Evolutionary conservation across 2,329 filamentous ascomycete genomes (phyloP), one percentile per base, ranked within the genome.

Genomic region (Colletotrichum australisinense): DNA sequence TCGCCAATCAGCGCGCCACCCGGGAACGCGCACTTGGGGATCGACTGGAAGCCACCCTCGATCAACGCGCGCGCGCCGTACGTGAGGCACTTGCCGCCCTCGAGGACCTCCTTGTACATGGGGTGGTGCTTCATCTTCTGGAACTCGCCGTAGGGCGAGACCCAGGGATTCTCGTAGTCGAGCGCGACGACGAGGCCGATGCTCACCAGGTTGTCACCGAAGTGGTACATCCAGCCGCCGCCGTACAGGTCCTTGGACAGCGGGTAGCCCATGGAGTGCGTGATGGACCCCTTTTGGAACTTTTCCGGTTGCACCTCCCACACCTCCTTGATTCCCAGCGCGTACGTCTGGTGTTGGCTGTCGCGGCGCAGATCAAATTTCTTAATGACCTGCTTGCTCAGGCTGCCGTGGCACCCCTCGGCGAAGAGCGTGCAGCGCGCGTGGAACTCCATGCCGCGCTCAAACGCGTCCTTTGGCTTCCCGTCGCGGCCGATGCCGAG

Each of bases 221-320:
- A 99, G 83, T 99, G 97, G 81, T 99, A 99, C 94, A 99, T 95
- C 92, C 95, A 99, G n/a, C 94, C 95, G 76, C 97, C 97, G 77
- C 97, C 97, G 81, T 99, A 99, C 9, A 95, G 97, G 80, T 98
- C 93, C 78, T 88, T 91, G 19, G 95, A 91, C 57, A 99, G 85
- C 24, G 97, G 97, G 80, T 97, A 98, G 24, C 97, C 97, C 92
- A 99, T 91, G 5, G 95, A 94, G 85, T 99, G 97, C 4, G 92
- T 90, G 58, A 98, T 90, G 77, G 96, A 87, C 66, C 97, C 97
- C 80, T 93, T 93, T 74, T 93, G 88, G 84, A 98, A 98, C 84
- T 97, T 98, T 78, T 94, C 95, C 0, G 97, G 95, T 78, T 95
- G 91, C 38, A 99, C 89, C 83, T 99, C 97, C 97, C 97, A 99